Evolutionary conservation across 2,329 filamentous ascomycete genomes (phyloP).

Genomic region (Helotiales sp.): DNA sequence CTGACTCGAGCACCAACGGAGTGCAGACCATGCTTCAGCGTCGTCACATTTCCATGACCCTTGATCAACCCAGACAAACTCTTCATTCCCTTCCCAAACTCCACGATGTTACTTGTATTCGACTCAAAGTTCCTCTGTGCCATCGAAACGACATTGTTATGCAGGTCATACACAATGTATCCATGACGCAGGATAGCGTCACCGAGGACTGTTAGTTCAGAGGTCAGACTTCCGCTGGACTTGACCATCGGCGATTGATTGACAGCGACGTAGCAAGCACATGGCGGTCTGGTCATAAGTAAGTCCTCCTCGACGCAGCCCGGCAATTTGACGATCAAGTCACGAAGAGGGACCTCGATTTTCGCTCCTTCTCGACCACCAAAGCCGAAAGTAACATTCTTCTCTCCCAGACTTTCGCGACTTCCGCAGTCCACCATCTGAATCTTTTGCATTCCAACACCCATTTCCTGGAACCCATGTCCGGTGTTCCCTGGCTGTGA

Average conservation of each 20-base stretch:
- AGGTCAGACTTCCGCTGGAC: not conserved
- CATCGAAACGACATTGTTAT: conserved; percentile 54
- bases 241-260: not conserved
- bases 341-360: not conserved
- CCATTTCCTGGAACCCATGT: not conserved
- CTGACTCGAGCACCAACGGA: no score
- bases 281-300: not conserved
- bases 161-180: conserved; percentile 59
- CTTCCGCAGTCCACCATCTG: not conserved
- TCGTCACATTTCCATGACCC: not conserved
- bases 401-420: not conserved
- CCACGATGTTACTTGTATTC: conserved; percentile 31
- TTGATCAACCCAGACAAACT: not conserved
- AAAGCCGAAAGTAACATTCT: not conserved
- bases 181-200: conserved; percentile 59
- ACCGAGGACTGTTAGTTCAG: conserved; percentile 44
- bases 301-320: not conserved
- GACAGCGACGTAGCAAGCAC: not conserved
- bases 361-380: not conserved
- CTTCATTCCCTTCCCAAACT: conserved; percentile 22
- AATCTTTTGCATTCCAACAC: not conserved
- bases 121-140: conserved; percentile 53
- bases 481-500: no score
- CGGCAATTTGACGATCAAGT: not conserved
- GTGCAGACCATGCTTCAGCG: no score